phyloP scores from a whole-genome alignment of 2,329 filamentous ascomycete genomes.

The Paracoccidioides lutzii region DNA sequence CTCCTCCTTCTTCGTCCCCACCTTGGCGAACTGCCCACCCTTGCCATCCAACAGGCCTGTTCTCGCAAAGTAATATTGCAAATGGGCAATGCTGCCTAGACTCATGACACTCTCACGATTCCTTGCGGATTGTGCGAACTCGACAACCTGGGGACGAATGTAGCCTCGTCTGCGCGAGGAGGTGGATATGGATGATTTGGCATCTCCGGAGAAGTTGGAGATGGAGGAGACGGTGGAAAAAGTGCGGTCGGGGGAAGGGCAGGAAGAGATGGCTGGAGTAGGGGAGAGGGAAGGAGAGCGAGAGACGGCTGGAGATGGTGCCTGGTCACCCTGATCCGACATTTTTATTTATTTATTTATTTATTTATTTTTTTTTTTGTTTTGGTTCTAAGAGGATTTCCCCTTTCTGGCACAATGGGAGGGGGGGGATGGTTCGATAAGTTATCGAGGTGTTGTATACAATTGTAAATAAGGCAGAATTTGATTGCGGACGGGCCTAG shows the following conservation, averaged over 20 bases:
- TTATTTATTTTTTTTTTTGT: too few relatives aligned
- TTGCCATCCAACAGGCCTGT: constrained; percentile 90
- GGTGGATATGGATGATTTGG: constrained; percentile 30
- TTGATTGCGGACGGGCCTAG: too few relatives aligned
- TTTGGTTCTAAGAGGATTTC: not conserved
- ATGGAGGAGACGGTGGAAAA: constrained; percentile 35
- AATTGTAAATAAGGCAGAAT: too few relatives aligned
- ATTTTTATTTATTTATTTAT: constrained; percentile 1
- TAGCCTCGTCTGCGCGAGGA: constrained; percentile 58
- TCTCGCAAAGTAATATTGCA: constrained; percentile 96
- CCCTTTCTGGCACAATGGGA: not conserved
- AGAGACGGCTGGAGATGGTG: constrained; percentile 12
- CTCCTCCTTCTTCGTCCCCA: constrained; percentile 37
- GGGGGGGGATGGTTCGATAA: not conserved
- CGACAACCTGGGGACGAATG: constrained; percentile 72
- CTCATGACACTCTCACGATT: constrained; percentile 92
- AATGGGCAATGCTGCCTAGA: constrained; percentile 86
- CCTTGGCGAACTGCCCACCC: constrained; percentile 68
- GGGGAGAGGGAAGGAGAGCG: constrained; percentile 30
- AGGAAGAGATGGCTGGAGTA: constrained; percentile 33
- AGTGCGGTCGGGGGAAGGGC: constrained; percentile 32
- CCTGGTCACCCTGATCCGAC: constrained; percentile 7
- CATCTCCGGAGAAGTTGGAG: constrained; percentile 34
- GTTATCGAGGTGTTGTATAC: not conserved
- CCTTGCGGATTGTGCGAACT: constrained; percentile 81